phyloP scores from a whole-genome alignment of 2,329 filamentous ascomycete species.

The Alternaria postmessia region DNA sequence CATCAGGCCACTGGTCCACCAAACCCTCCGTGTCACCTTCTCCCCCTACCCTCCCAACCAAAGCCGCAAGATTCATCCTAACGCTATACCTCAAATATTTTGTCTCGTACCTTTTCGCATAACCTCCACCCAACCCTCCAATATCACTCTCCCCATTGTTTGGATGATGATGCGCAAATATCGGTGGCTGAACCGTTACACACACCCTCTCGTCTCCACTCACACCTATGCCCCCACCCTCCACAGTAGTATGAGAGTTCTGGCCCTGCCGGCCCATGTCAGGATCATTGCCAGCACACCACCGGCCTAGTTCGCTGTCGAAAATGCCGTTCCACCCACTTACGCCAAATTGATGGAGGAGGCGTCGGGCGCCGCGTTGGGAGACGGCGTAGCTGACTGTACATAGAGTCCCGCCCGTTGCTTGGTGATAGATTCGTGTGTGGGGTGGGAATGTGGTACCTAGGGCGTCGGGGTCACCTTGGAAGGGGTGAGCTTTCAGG shows the following conservation, averaged over 20 bases:
- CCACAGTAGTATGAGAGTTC: not conserved
- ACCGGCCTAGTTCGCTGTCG: constrained; percentile 38
- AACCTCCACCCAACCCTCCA: constrained; percentile 41
- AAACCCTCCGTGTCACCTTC: constrained; percentile 19
- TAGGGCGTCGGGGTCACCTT: constrained; percentile 36
- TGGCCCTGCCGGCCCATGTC: constrained; percentile 24
- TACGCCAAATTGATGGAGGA: constrained; percentile 41
- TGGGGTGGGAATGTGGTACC: constrained; percentile 35
- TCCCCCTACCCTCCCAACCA: constrained; percentile 30
- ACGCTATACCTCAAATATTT: constrained; percentile 45
- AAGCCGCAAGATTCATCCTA: constrained; percentile 41
- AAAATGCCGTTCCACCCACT: constrained; percentile 43
- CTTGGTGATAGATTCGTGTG: constrained; percentile 40
- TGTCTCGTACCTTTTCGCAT: constrained; percentile 41
- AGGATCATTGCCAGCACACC: constrained; percentile 40
- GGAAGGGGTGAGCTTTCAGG: constrained; percentile 45
- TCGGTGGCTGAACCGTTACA: constrained; percentile 37
- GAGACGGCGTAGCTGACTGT: constrained; percentile 41
- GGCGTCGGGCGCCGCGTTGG: constrained; percentile 40
- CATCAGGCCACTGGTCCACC: constrained; percentile 43
- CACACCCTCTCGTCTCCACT: constrained; percentile 33
- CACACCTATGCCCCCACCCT: not conserved
- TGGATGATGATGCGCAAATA: constrained; percentile 44
- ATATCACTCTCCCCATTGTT: constrained; percentile 43
- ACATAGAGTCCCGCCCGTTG: constrained; percentile 39